phyloP scores from a whole-genome alignment of 2,329 filamentous ascomycete genomes.

The Stemphylium lycopersici region DNA sequence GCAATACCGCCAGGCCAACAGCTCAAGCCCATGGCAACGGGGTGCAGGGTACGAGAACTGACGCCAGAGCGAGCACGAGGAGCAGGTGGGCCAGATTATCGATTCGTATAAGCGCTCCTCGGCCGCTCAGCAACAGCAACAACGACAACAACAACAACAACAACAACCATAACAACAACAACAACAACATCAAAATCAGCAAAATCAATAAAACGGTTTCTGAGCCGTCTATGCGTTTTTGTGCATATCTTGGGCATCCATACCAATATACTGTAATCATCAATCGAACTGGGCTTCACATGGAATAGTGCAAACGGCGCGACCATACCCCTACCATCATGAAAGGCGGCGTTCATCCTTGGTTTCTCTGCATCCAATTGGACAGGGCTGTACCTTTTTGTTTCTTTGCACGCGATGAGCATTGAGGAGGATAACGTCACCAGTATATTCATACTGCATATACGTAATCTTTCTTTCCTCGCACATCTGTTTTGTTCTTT shows the following conservation, averaged over 20 bases:
- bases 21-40: conserved; percentile 68
- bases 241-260: conserved; percentile 33
- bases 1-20: conserved; percentile 57
- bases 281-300: conserved; percentile 24
- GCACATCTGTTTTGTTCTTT: conserved; percentile 5
- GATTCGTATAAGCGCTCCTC: conserved; percentile 45
- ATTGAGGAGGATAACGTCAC: conserved; percentile 7
- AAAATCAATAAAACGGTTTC: conserved; percentile 24
- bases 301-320: conserved; percentile 23
- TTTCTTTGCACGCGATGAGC: conserved; percentile 1
- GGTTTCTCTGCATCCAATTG: conserved; percentile 13
- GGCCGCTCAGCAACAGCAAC: conserved; percentile 20
- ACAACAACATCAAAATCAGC: conserved; percentile 12
- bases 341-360: conserved; percentile 29
- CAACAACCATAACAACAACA: conserved; percentile 16
- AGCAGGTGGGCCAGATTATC: conserved; percentile 44
- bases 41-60: conserved; percentile 69
- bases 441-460: conserved; percentile 10
- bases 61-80: conserved; percentile 48
- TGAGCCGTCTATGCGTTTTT: conserved; percentile 29
- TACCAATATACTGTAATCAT: conserved; percentile 33
- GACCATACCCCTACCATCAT: conserved; percentile 20
- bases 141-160: conserved; percentile 10
- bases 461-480: conserved; percentile 9
- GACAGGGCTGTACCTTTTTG: conserved; percentile 6